Evolutionary conservation across 768 basidiomycete species (phyloP).

Genomic region (Phallus indusiatus): DNA sequence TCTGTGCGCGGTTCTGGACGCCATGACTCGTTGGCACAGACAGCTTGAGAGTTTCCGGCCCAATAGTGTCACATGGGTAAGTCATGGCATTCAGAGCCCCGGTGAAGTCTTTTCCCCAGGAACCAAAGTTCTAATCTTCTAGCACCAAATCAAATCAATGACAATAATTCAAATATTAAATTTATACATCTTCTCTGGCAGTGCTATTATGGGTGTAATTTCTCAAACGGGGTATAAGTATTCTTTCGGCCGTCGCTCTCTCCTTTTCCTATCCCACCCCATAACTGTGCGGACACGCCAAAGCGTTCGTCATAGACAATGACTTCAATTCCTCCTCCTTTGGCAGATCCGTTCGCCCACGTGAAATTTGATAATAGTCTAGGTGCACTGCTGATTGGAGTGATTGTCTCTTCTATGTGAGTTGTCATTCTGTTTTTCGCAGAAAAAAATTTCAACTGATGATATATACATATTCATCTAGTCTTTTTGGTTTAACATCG

Average conservation of each 20-base stretch:
- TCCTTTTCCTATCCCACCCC: neutral
- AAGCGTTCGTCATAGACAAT: neutral
- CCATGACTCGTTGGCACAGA: neutral
- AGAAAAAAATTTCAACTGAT: neutral
- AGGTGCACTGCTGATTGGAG: slow-evolving; percentile 46
- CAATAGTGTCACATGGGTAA: neutral
- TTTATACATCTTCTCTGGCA: neutral
- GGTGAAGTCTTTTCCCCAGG: neutral
- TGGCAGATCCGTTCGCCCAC: neutral
- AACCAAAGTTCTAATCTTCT: neutral
- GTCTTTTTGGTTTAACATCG: slow-evolving; percentile 3
- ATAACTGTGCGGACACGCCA: neutral
- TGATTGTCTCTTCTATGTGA: slow-evolving; percentile 44
- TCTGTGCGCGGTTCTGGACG: no score
- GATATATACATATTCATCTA: neutral
- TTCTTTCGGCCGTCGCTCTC: neutral
- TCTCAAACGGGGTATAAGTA: neutral
- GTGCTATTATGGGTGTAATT: neutral
- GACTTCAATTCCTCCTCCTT: slow-evolving; percentile 2
- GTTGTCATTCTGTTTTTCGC: slow-evolving; percentile 12
- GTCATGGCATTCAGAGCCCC: neutral
- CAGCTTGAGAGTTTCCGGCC: neutral
- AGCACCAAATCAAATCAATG: neutral
- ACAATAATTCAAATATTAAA: neutral
- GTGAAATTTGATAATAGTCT: slow-evolving; percentile 37